Conservation (phyloP, 805 yeast genomes). For the Clavispora phyllophila region DNA sequence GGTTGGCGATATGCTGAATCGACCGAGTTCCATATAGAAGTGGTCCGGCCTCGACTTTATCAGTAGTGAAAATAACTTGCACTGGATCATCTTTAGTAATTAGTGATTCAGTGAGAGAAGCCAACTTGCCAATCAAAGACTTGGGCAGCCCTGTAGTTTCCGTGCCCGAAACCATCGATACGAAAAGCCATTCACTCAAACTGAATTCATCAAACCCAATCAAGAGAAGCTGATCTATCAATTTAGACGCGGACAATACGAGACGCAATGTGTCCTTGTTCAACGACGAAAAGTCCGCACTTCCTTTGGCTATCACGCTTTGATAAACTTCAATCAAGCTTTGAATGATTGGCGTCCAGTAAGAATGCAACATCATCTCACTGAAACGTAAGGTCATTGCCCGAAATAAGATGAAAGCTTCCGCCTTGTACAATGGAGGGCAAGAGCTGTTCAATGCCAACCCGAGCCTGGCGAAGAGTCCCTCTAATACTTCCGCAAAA, state of each 20-base stretch:
- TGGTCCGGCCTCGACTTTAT: constrained; percentile 30
- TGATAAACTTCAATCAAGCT: constrained; percentile 52
- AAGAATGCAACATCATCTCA: constrained; percentile 56
- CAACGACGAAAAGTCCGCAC: constrained; percentile 23
- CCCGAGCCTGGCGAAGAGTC: constrained; percentile 33
- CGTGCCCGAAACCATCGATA: constrained; percentile 59
- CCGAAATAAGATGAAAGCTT: constrained; percentile 56
- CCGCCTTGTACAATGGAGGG: constrained; percentile 32
- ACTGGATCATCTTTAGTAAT: constrained; percentile 33
- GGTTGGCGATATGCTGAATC: constrained; percentile 38
- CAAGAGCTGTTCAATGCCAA: constrained; percentile 26
- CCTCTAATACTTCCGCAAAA: constrained; percentile 48
- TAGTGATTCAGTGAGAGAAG: constrained; percentile 26
- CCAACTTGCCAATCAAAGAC: constrained; percentile 48
- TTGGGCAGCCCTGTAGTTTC: constrained; percentile 23
- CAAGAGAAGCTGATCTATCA: constrained; percentile 69
- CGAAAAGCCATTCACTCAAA: constrained; percentile 78
- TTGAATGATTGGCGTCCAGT: constrained; percentile 67
- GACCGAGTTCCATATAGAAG: constrained; percentile 39
- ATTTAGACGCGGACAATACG: constrained; percentile 61
- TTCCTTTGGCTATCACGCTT: constrained; percentile 22
- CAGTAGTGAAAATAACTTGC: constrained; percentile 30
- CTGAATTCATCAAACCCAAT: constrained; percentile 74
- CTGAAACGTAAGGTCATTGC: constrained; percentile 59
- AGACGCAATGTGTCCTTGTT: constrained; percentile 35